Evolutionary conservation across 257 asterid genomes (phyloP).

Genomic region (Solanum chmielewskii): DNA sequence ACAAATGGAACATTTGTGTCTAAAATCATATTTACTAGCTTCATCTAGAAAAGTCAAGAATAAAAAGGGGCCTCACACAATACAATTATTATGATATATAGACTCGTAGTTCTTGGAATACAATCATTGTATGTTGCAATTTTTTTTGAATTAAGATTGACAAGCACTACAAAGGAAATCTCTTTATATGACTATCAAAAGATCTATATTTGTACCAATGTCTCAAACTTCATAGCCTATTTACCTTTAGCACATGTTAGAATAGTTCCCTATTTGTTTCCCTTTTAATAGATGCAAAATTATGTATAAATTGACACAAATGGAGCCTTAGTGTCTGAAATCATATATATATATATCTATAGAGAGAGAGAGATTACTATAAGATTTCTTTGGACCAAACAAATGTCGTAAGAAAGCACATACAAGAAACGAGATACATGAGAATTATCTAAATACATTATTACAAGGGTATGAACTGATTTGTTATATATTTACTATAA

Average conservation of each 20-base stretch:
- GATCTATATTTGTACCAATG: neutral
- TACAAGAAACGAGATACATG: too few species aligned
- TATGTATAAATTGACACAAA: neutral
- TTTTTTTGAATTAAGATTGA: neutral
- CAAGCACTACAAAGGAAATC: neutral
- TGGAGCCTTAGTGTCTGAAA: neutral
- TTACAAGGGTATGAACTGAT: neutral
- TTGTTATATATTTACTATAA: too few species aligned
- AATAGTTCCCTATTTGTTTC: neutral
- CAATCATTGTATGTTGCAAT: neutral
- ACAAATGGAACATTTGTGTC: neutral
- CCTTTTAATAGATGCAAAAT: neutral
- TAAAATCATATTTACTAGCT: neutral
- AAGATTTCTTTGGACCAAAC: neutral
- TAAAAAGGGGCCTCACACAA: neutral
- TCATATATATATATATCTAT: neutral
- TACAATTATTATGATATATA: neutral
- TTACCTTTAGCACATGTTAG: neutral
- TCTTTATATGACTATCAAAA: neutral
- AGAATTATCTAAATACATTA: too few species aligned
- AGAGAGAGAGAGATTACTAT: too few species aligned
- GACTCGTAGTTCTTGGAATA: neutral
- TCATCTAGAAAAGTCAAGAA: neutral
- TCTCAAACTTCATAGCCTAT: conserved; percentile 1
- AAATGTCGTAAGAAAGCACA: neutral